These are phyloP conservation scores for Vicia faba DNA, from an alignment of 306 rosid genomes.

Conservation along the genomic window DNA sequence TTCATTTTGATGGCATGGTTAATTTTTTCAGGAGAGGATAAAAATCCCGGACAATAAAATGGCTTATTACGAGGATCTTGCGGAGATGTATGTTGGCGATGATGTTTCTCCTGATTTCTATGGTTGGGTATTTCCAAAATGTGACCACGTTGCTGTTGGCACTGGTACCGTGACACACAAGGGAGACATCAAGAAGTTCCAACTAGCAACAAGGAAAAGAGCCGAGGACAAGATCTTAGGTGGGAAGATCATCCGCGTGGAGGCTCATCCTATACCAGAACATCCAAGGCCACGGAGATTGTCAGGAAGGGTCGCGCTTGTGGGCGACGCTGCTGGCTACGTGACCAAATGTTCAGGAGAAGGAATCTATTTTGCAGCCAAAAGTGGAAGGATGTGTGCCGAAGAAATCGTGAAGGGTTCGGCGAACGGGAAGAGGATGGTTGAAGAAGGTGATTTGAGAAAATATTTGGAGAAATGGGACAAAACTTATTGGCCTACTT, in stretches of 20 bases:
- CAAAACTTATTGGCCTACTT: slow-evolving; percentile 97
- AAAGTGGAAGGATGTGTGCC: slow-evolving; percentile 98
- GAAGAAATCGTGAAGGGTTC: slow-evolving; percentile 94
- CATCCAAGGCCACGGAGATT: slow-evolving; percentile 94
- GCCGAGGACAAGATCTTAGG: slow-evolving; percentile 95
- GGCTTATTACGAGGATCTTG: slow-evolving; percentile 89
- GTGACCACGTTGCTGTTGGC: slow-evolving; percentile 98
- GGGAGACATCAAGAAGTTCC: slow-evolving; percentile 98
- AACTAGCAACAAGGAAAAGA: slow-evolving; percentile 88
- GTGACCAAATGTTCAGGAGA: slow-evolving; percentile 97
- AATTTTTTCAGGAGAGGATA: slow-evolving; percentile 73
- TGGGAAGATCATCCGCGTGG: slow-evolving; percentile 87
- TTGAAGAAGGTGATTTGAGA: slow-evolving; percentile 85
- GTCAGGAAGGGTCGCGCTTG: slow-evolving; percentile 73
- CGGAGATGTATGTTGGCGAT: slow-evolving; percentile 96
- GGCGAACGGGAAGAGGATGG: slow-evolving; percentile 89
- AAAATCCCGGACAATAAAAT: slow-evolving; percentile 89
- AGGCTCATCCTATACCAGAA: slow-evolving; percentile 97
- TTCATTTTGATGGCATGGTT: slow-evolving; percentile 25
- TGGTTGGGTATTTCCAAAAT: slow-evolving; percentile 98
- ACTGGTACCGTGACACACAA: slow-evolving; percentile 98
- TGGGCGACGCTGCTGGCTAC: slow-evolving; percentile 98
- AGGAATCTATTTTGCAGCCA: slow-evolving; percentile 97
- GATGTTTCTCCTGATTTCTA: slow-evolving; percentile 98
- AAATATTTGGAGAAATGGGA: slow-evolving; percentile 97